These are phyloP conservation scores for Sechiopsis laciniata DNA, from an alignment of 306 rosid species.

Conservation along the genomic window DNA sequence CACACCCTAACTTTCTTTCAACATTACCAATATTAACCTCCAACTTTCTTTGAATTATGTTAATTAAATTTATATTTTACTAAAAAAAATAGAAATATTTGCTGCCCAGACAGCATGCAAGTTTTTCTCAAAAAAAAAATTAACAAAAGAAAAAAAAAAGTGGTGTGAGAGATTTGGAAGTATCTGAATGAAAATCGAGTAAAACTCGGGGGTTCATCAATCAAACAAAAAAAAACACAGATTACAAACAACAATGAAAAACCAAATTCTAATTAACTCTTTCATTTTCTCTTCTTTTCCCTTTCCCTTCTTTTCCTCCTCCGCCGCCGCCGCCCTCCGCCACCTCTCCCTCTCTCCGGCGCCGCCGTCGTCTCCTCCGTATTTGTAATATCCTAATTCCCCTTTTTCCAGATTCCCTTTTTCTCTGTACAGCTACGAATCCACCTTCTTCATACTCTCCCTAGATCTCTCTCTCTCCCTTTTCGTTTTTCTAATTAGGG, in stretches of 20 bases:
- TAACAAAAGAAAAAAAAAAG: too few species aligned
- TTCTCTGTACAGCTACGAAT: not conserved
- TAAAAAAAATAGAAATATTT: too few species aligned
- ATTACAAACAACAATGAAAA: not conserved
- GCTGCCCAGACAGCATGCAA: too few species aligned
- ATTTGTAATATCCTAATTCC: not conserved
- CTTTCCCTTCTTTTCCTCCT: not conserved
- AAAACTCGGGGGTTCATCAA: conserved; percentile 15
- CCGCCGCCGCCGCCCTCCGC: not conserved
- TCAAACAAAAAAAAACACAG: conserved; percentile 11
- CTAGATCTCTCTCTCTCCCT: not conserved
- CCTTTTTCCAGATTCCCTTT: too few species aligned
- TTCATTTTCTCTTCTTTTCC: not conserved
- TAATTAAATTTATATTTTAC: too few species aligned
- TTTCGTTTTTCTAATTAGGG: not conserved
- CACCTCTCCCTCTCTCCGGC: not conserved
- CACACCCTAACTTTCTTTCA: too few species aligned
- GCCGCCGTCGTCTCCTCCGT: conserved; percentile 1
- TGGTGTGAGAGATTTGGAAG: not conserved
- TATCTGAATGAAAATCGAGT: conserved; percentile 9
- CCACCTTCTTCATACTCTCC: not conserved
- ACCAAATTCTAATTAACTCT: not conserved
- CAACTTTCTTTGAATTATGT: too few species aligned
- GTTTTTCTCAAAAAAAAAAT: too few species aligned
- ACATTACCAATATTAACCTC: too few species aligned